Evolutionary conservation across 257 asterid genomes (phyloP).

Genomic region (Solanum piurae): DNA sequence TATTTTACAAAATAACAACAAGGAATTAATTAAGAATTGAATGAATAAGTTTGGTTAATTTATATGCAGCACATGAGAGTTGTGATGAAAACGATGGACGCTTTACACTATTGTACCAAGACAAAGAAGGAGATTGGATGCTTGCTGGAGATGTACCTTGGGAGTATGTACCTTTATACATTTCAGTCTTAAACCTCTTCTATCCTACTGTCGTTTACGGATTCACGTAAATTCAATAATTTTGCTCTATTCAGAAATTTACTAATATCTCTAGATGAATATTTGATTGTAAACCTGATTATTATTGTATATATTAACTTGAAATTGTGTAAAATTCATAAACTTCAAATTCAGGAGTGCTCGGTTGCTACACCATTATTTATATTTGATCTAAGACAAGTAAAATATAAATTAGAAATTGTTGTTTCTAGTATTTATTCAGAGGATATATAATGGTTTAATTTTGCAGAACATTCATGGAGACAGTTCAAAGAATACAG

Average conservation of each 20-base stretch:
- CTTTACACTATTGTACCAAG: conserved; percentile 41
- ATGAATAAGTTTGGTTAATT: background rate
- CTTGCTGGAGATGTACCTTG: conserved; percentile 49
- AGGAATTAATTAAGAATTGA: background rate
- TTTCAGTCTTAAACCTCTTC: background rate
- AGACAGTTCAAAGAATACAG: background rate
- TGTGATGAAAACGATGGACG: conserved; percentile 11
- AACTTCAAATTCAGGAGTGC: background rate
- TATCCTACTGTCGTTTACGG: no score
- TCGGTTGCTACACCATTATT: background rate
- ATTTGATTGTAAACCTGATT: background rate
- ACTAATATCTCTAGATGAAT: background rate
- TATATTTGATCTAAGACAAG: background rate
- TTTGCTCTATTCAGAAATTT: background rate
- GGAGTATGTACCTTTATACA: conserved; percentile 32
- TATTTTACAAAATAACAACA: background rate
- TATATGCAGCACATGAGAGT: conserved; percentile 12
- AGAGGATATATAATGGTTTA: background rate
- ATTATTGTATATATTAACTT: background rate
- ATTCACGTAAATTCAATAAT: no score
- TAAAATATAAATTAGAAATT: background rate
- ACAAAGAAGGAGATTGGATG: conserved; percentile 53
- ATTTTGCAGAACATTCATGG: conserved; percentile 36
- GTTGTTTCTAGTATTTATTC: background rate
- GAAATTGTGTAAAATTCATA: no score